Conservation (phyloP, 441 rosid species). For the Euphorbia schlechtendalii region DNA sequence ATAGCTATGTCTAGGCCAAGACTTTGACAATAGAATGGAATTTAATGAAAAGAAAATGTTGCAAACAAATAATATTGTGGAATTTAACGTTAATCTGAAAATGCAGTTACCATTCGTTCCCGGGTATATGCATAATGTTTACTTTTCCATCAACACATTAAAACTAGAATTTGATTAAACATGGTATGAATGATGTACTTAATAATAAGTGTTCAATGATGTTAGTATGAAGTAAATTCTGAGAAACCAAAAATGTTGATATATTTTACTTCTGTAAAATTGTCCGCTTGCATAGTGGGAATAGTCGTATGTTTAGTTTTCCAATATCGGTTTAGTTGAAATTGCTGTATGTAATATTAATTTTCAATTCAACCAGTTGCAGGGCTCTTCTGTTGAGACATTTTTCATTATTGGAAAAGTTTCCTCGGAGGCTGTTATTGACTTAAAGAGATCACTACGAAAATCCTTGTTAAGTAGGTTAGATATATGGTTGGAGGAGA, state of each 20-base stretch:
- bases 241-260: background rate
- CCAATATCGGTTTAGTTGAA: too few species aligned
- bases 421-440: constrained; percentile 77
- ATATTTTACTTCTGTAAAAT: too few species aligned
- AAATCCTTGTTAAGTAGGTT: constrained; percentile 46
- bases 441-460: constrained; percentile 55
- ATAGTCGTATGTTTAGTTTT: background rate
- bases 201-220: background rate
- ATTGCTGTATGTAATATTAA: constrained; percentile 7
- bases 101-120: too few species aligned
- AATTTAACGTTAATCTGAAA: too few species aligned
- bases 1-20: too few species aligned
- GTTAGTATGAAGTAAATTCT: background rate
- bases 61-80: too few species aligned
- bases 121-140: too few species aligned
- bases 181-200: too few species aligned
- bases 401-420: constrained; percentile 74
- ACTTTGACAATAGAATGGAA: background rate
- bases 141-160: too few species aligned
- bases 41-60: background rate
- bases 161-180: too few species aligned
- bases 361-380: constrained; percentile 37
- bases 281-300: background rate
- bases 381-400: constrained; percentile 66
- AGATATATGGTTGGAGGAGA: constrained; percentile 54